Evolutionary conservation across 129 eudicot species (phyloP).

Genomic region (Kitagawia praeruptora): DNA sequence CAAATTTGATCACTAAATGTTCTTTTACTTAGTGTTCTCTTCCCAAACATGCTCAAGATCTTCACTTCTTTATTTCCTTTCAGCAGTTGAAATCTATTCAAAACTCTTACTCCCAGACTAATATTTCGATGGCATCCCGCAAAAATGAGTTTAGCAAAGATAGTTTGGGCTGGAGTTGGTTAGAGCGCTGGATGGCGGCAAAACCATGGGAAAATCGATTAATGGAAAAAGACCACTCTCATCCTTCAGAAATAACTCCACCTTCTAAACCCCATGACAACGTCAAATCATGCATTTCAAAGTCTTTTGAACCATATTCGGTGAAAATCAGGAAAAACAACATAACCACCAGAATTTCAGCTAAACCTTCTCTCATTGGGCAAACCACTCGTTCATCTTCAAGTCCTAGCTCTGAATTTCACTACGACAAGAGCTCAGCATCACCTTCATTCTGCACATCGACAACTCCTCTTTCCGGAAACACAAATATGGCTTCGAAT

Average conservation of each 20-base stretch:
- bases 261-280: constrained; percentile 25
- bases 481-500: constrained; percentile 32
- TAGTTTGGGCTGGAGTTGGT: constrained; percentile 91
- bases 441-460: constrained; percentile 89
- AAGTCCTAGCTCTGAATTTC: constrained; percentile 76
- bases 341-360: constrained; percentile 22
- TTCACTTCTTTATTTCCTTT: not conserved
- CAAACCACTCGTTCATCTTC: constrained; percentile 54
- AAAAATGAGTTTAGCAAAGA: constrained; percentile 48
- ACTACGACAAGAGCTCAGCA: constrained; percentile 59
- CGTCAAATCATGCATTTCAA: constrained; percentile 17
- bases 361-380: constrained; percentile 42
- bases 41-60: not conserved
- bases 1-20: not conserved
- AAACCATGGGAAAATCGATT: constrained; percentile 93
- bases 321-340: constrained; percentile 58
- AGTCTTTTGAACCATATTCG: constrained; percentile 38
- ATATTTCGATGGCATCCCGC: constrained; percentile 26
- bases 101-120: constrained; percentile 21
- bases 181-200: constrained; percentile 97
- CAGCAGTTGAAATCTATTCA: constrained; percentile 58
- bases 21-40: not conserved
- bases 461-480: constrained; percentile 61
- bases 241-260: constrained; percentile 40
- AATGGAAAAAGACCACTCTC: constrained; percentile 52